Evolutionary conservation across 1,284 basidiomycete genomes (phyloP).

Genomic region (Omphalotus olearius): DNA sequence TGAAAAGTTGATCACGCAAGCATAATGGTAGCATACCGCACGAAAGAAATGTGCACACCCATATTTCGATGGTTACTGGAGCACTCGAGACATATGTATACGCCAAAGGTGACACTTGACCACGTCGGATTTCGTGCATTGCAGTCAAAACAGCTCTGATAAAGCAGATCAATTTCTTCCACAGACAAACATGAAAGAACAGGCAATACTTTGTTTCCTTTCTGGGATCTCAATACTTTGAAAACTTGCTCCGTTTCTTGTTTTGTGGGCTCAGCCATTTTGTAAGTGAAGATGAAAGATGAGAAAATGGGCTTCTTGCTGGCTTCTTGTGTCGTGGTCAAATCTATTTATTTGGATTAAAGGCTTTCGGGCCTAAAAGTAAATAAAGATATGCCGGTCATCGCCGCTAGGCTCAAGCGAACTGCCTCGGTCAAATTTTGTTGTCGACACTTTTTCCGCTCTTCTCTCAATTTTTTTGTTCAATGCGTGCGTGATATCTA

Average conservation of each 20-base stretch:
- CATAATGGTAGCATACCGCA: conserved; percentile 58
- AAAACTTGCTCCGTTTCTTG: conserved; percentile 78
- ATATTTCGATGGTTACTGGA: conserved; percentile 94
- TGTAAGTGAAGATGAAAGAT: background rate
- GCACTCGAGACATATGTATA: conserved; percentile 98
- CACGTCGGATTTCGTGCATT: conserved; percentile 96
- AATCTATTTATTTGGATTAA: no score
- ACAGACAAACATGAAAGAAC: background rate
- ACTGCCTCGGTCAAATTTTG: no score
- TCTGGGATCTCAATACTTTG: conserved; percentile 73
- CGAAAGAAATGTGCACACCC: conserved; percentile 98
- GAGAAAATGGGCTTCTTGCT: background rate
- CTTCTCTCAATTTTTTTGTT: no score
- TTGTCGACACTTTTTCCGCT: no score
- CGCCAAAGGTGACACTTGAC: conserved; percentile 94
- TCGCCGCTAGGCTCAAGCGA: no score
- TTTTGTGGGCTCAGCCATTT: conserved; percentile 71
- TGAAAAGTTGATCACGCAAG: background rate
- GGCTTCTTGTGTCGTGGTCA: no score
- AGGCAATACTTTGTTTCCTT: conserved; percentile 79
- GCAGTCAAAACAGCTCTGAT: conserved; percentile 94
- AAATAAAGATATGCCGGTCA: no score
- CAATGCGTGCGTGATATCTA: no score
- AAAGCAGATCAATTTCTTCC: conserved; percentile 10
- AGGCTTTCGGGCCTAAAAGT: no score